phyloP scores from a whole-genome alignment of 345 rosid species.

The Euphorbia tirucalli region DNA sequence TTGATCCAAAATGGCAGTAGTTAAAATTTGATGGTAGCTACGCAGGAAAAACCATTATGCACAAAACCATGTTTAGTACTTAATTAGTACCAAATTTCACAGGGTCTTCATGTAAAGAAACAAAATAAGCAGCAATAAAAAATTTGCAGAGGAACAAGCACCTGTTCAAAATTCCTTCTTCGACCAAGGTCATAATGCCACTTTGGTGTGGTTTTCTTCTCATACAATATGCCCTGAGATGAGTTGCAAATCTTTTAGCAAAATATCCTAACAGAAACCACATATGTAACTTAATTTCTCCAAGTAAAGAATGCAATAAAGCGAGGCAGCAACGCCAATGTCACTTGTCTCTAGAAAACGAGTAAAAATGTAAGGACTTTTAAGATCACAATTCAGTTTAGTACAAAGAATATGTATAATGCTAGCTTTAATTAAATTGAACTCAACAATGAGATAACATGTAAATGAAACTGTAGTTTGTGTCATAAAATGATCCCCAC shows the following conservation, averaged over 20 bases:
- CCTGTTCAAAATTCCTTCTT: slow-evolving; percentile 91
- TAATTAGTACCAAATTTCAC: not conserved
- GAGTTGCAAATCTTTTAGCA: slow-evolving; percentile 11
- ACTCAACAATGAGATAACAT: not conserved
- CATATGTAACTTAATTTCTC: slow-evolving; percentile 47
- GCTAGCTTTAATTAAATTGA: not conserved
- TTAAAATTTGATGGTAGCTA: not conserved
- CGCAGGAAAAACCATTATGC: not conserved
- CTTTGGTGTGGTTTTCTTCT: slow-evolving; percentile 81
- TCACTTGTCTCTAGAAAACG: slow-evolving; percentile 87
- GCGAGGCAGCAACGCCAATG: slow-evolving; percentile 75
- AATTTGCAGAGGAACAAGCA: slow-evolving; percentile 18
- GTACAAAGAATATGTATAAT: not conserved
- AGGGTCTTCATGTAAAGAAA: not conserved
- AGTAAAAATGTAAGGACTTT: slow-evolving; percentile 72
- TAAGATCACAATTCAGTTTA: slow-evolving; percentile 9
- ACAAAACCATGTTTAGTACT: not conserved
- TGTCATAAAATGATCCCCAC: not conserved
- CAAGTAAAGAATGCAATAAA: slow-evolving; percentile 82
- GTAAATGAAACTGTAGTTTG: not conserved
- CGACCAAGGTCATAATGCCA: slow-evolving; percentile 96
- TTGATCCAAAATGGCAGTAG: not conserved
- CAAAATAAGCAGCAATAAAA: not conserved
- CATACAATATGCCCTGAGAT: slow-evolving; percentile 67
- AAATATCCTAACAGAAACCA: not conserved